These are phyloP conservation scores for Rhodomyrtus psidioides DNA, from an alignment of 441 rosid genomes.

Conservation along the genomic window DNA sequence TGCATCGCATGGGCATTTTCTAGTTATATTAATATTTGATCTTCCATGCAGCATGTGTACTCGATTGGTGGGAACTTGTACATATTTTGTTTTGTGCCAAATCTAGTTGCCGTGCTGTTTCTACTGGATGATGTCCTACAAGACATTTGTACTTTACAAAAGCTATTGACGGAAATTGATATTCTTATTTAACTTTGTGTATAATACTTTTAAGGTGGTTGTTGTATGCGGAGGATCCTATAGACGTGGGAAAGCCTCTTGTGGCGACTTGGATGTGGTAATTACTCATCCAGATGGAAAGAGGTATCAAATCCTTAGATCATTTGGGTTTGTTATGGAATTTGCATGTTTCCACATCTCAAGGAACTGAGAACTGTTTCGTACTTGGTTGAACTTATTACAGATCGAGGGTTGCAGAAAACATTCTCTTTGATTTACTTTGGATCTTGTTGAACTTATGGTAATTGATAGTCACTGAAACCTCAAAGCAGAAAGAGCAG, in stretches of 20 bases:
- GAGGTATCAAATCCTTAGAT: slow-evolving; percentile 31
- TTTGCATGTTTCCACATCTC: background rate
- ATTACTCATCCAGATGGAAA: slow-evolving; percentile 86
- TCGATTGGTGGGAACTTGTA: background rate
- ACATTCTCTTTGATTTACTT: background rate
- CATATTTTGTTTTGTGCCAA: background rate
- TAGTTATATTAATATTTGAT: background rate
- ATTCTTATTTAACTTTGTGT: background rate
- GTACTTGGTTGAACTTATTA: background rate
- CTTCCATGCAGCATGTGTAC: background rate
- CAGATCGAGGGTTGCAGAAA: background rate
- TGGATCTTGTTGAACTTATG: background rate
- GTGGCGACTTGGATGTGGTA: slow-evolving; percentile 86
- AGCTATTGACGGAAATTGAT: background rate
- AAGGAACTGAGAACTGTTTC: background rate
- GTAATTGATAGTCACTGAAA: background rate
- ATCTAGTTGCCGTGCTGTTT: background rate
- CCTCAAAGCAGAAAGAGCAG: background rate
- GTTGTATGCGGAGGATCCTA: slow-evolving; percentile 93
- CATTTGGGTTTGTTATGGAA: background rate
- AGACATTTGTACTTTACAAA: background rate
- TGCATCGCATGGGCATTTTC: background rate
- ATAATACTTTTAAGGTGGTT: slow-evolving; percentile 36
- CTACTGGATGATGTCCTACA: background rate
- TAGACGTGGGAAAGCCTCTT: slow-evolving; percentile 89